Evolutionary conservation across 148 eudicot species (phyloP).

Genomic region (Chenopodium formosanum): DNA sequence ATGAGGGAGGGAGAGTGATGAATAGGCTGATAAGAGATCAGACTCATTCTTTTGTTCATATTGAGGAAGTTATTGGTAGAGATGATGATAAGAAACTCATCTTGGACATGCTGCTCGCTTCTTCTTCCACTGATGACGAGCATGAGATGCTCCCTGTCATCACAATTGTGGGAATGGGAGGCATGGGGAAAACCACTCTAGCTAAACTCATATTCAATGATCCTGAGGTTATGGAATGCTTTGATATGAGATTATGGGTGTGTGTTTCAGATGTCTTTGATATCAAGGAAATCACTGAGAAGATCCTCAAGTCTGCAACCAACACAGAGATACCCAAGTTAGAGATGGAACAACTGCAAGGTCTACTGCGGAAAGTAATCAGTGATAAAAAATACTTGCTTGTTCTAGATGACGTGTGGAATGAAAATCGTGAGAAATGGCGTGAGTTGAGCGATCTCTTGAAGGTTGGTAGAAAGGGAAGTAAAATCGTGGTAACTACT

Average conservation of each 20-base stretch:
- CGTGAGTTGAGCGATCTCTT: too few relatives aligned
- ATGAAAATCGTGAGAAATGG: too few relatives aligned
- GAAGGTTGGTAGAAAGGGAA: too few relatives aligned
- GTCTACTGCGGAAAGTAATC: not conserved
- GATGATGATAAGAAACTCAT: conserved; percentile 27
- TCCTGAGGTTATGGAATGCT: conserved; percentile 7
- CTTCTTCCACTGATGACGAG: not conserved
- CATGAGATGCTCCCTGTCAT: conserved; percentile 3
- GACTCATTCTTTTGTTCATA: conserved; percentile 16
- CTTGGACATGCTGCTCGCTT: not conserved
- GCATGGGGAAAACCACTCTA: conserved; percentile 31
- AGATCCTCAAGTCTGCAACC: conserved; percentile 9
- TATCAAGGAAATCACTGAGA: not conserved
- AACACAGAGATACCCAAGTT: not conserved
- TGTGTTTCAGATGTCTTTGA: conserved; percentile 19
- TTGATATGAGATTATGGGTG: conserved; percentile 30
- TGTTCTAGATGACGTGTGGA: too few relatives aligned
- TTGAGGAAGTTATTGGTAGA: conserved; percentile 25
- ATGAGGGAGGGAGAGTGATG: not conserved
- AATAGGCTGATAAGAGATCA: not conserved
- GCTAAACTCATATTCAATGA: conserved; percentile 29
- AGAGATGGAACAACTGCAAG: conserved; percentile 17
- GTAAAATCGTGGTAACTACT: too few relatives aligned
- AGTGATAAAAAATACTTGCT: not conserved
- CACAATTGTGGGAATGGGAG: conserved; percentile 33